A percentile compares a stretch with the other conserved stretches of the same genome.
These are phyloP conservation scores for Setomelanomma holmii DNA, from an alignment of 2,329 filamentous ascomycete genomes.

Conservation along the genomic window DNA sequence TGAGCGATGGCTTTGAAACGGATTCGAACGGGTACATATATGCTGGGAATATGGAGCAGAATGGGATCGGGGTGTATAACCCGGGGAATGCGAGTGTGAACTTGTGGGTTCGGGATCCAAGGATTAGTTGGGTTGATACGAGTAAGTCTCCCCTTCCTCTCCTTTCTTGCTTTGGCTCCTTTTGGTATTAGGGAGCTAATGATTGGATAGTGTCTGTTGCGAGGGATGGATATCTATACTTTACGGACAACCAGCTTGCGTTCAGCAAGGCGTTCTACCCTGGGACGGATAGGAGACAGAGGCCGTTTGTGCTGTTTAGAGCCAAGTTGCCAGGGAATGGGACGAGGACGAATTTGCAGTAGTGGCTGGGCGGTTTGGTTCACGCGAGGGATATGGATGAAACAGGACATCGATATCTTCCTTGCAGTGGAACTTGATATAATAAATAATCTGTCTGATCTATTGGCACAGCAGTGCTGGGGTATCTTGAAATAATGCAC, in stretches of 20 bases:
- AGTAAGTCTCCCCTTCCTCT: slow-evolving; percentile 25
- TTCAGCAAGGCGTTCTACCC: slow-evolving; percentile 48
- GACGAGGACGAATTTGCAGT: slow-evolving; percentile 47
- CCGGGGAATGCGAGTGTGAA: slow-evolving; percentile 53
- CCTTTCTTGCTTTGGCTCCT: neutral
- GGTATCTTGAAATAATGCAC: neutral
- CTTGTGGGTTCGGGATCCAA: slow-evolving; percentile 55
- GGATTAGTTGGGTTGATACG: slow-evolving; percentile 61
- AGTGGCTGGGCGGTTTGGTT: neutral
- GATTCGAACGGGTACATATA: slow-evolving; percentile 60
- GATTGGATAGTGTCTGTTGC: slow-evolving; percentile 43
- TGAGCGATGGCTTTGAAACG: slow-evolving; percentile 61
- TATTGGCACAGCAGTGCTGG: too few relatives aligned
- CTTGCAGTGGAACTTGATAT: too few relatives aligned
- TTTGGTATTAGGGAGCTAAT: neutral
- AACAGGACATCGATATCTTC: too few relatives aligned
- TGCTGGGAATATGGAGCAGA: slow-evolving; percentile 59
- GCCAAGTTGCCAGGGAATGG: slow-evolving; percentile 52
- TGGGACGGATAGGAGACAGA: slow-evolving; percentile 52
- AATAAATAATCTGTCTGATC: too few relatives aligned
- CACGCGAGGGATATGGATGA: too few relatives aligned
- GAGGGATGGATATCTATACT: slow-evolving; percentile 60
- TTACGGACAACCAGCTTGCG: slow-evolving; percentile 60
- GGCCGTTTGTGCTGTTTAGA: slow-evolving; percentile 54
- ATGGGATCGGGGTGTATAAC: slow-evolving; percentile 50